Evolutionary conservation across 495 filamentous ascomycete species (phyloP), one percentile per base, ranked within the genome.

Genomic region (Podospora anserina): DNA sequence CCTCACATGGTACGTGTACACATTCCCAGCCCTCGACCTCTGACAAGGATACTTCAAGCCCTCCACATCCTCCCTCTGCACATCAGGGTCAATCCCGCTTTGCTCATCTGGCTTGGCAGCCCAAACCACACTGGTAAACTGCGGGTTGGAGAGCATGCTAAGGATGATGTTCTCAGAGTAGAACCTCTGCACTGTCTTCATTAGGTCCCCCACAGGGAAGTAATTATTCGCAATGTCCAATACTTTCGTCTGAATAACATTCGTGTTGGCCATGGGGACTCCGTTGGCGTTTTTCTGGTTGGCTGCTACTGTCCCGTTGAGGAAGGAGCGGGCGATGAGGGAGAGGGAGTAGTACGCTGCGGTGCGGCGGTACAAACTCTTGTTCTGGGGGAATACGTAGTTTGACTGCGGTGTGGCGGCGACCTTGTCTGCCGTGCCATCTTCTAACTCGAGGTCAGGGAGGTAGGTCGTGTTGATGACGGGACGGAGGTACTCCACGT

Each of bases 281-380:
- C 61, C 32, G 68, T 71, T 79, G 49, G 70, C 69, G n/a, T 76
- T 44, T 13, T 70, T n/a, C 3, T 72, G 58, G 34, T 74, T 72
- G 55, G 72, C 68, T 49, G 73, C 66, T 3, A 81, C 71, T n/a
- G 76, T 80, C 64, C 77, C 78, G 69, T 81, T 77, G 53, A 80
- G n/a, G 20, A 79, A 79, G 20, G 63, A 26, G 4, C 78, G 77
- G 23, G 78, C 66, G 60, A 75, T 70, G 59, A 63, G 61, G 2
- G 78, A 75, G 49, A 81, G 69, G 11, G 79, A 72, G 64, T 81
- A 78, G 61, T 69, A 81, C 32, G 77, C 77, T 13, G 75, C 79
- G 19, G 72, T 72, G 11, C 72, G 76, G 19, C 77, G 72, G 71
- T 79, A 80, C 5, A 27, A 55, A 13, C 13, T 44, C 16, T 74